Conservation (phyloP, 306 rosid species). For the Citrullus amarus region DNA sequence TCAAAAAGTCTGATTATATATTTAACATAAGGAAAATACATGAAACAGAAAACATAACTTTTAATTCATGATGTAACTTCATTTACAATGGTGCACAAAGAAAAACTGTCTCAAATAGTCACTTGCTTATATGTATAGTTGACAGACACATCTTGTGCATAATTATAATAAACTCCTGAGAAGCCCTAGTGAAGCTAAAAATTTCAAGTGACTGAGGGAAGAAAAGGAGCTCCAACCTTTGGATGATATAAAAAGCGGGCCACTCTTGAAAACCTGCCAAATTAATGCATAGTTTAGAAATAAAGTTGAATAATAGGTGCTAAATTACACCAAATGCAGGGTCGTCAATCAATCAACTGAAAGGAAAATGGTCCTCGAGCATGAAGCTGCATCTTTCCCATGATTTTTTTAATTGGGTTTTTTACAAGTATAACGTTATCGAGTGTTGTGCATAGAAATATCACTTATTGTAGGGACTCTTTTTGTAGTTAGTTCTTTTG, state of each 20-base stretch:
- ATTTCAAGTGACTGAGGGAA: neutral
- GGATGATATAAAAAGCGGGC: constrained; percentile 96
- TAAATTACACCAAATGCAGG: neutral
- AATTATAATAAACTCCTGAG: neutral
- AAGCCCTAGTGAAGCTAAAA: neutral
- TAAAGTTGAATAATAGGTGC: neutral
- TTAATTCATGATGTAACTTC: neutral
- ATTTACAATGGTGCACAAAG: neutral
- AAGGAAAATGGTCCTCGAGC: neutral
- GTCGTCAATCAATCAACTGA: neutral
- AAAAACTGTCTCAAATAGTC: neutral
- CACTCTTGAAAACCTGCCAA: constrained; percentile 94
- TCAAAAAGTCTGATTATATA: neutral
- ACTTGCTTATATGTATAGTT: neutral
- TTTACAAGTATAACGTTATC: neutral
- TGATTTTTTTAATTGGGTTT: neutral
- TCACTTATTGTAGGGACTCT: neutral
- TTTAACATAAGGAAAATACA: neutral
- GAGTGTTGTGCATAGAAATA: neutral
- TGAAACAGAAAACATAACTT: neutral
- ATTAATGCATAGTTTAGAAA: constrained; percentile 26
- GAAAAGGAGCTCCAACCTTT: constrained; percentile 49
- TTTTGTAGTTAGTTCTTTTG: neutral
- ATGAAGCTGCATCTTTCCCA: neutral
- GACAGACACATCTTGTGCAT: neutral